phyloP scores from a whole-genome alignment of 2,329 filamentous ascomycete genomes.

The Talaromyces sp. region DNA sequence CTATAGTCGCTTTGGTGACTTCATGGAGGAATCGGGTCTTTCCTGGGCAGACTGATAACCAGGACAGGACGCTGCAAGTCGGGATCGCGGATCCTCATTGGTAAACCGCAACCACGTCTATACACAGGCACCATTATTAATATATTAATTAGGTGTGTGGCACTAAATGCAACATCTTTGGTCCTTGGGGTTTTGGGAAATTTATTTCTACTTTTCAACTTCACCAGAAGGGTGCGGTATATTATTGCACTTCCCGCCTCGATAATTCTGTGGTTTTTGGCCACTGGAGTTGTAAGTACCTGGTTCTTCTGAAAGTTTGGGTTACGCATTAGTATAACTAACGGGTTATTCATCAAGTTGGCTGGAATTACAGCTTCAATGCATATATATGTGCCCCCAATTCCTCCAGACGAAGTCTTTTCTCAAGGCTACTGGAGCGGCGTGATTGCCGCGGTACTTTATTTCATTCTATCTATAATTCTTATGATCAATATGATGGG shows the following conservation, averaged over 20 bases:
- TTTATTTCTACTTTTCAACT: constrained; percentile 77
- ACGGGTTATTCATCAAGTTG: constrained; percentile 37
- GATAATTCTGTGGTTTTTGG: constrained; percentile 70
- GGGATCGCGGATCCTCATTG: constrained; percentile 66
- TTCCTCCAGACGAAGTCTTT: constrained; percentile 50
- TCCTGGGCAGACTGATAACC: constrained; percentile 42
- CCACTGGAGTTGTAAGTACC: constrained; percentile 51
- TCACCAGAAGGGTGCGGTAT: constrained; percentile 74
- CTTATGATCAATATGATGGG: constrained; percentile 76
- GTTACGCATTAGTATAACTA: background rate
- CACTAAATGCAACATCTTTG: constrained; percentile 73
- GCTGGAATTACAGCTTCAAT: constrained; percentile 64
- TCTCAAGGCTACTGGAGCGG: constrained; percentile 87
- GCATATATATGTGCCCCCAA: constrained; percentile 53
- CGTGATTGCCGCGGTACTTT: constrained; percentile 71
- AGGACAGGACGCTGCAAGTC: constrained; percentile 45
- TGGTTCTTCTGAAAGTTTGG: background rate
- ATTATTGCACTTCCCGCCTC: constrained; percentile 76
- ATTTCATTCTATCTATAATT: constrained; percentile 71
- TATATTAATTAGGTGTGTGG: constrained; percentile 53
- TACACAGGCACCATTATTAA: background rate
- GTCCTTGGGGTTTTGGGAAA: constrained; percentile 73
- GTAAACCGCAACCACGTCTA: constrained; percentile 37
- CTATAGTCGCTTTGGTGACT: constrained; percentile 77
- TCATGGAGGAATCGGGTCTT: constrained; percentile 62